A percentile compares a stretch with the other conserved stretches of the same genome.
These are phyloP conservation scores for Pichia thaimueangensis DNA, from an alignment of 805 yeast genomes.

Conservation along the genomic window DNA sequence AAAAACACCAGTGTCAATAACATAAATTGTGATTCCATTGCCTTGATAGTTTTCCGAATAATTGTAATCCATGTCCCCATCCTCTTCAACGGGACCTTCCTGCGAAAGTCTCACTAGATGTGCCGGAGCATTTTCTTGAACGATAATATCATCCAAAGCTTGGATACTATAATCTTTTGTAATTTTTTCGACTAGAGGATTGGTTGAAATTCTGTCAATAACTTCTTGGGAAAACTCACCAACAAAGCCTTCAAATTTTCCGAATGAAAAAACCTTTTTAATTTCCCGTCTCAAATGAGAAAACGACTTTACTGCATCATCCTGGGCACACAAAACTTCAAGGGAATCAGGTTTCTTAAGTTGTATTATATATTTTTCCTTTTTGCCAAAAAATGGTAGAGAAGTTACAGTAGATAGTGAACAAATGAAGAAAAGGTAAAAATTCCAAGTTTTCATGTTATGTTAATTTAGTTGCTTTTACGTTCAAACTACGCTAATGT, in stretches of 20 bases:
- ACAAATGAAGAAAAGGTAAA: conserved; percentile 5
- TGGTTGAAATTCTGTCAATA: conserved; percentile 40
- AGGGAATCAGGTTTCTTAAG: conserved; percentile 44
- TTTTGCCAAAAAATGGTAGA: conserved; percentile 10
- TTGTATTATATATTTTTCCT: conserved; percentile 40
- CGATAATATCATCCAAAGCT: conserved; percentile 41
- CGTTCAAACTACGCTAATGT: too few species aligned
- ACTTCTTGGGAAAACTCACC: conserved; percentile 51
- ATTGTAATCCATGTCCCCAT: conserved; percentile 35
- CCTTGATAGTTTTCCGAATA: conserved; percentile 47
- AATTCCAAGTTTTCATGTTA: too few species aligned
- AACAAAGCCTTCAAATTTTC: conserved; percentile 63
- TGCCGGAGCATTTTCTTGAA: conserved; percentile 35
- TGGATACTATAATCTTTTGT: conserved; percentile 59
- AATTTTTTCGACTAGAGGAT: conserved; percentile 62
- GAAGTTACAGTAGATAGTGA: neutral
- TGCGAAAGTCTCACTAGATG: conserved; percentile 64
- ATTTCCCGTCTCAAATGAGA: conserved; percentile 44
- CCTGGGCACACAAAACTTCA: conserved; percentile 42
- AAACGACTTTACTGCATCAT: conserved; percentile 27
- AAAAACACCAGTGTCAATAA: conserved; percentile 80
- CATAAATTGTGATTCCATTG: conserved; percentile 60
- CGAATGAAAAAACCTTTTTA: conserved; percentile 53
- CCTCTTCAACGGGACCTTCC: conserved; percentile 24
- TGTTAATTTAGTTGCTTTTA: too few species aligned